These are phyloP conservation scores for Globisporangium paroecandrum DNA, from an alignment of 352 stramenopile genomes.

Conservation along the genomic window DNA sequence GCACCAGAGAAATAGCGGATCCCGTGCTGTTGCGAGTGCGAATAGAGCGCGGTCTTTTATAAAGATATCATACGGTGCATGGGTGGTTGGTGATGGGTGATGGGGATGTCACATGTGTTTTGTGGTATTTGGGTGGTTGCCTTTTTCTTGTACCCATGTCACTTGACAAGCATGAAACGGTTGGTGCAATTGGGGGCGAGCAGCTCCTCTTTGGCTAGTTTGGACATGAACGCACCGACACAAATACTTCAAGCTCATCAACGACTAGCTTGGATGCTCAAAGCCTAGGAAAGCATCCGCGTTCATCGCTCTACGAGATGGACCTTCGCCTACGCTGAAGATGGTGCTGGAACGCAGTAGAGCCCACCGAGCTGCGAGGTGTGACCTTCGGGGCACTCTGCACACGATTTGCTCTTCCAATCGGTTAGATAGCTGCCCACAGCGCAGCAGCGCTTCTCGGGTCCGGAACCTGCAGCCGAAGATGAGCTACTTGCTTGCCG, in stretches of 20 bases:
- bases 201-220: neutral
- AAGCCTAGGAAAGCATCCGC: too few species aligned
- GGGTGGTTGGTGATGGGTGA: too few species aligned
- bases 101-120: neutral
- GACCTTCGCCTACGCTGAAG: neutral
- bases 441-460: neutral
- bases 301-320: too few species aligned
- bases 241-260: too few species aligned
- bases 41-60: neutral
- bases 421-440: neutral
- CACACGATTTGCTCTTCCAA: neutral
- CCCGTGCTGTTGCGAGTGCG: neutral
- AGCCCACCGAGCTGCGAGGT: conserved; percentile 1
- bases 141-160: neutral
- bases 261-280: too few species aligned
- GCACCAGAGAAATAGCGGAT: conserved; percentile 6
- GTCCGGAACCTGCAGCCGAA: neutral
- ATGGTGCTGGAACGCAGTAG: neutral
- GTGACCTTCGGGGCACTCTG: neutral
- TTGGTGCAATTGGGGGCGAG: neutral
- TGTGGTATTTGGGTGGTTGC: neutral
- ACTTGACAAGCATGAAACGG: neutral
- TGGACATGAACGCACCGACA: neutral
- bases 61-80: too few species aligned
- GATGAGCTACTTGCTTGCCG: neutral